Evolutionary conservation across 208 protist species (phyloP), one percentile per base, ranked within the genome.

Genomic region (Trypanosoma lewisi): DNA sequence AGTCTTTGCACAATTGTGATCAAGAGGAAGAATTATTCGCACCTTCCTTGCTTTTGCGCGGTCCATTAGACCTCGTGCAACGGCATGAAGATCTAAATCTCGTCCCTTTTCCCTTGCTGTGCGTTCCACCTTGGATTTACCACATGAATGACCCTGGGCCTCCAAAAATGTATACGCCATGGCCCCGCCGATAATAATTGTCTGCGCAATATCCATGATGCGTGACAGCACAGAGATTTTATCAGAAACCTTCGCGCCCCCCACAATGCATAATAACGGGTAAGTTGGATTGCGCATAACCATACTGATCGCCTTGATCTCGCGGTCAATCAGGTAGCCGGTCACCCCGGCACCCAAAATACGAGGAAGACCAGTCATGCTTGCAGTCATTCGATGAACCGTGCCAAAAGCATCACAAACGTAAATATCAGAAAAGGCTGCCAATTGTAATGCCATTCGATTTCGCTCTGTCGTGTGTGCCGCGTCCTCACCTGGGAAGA

Each of bases 341-440:
- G 98, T 96, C 16, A 97, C 98, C n/a, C 97, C 86, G n/a, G 87
- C 67, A 28, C 93, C 89, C 17, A 96, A 70, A 23, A 95, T 73
- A 34, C 90, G 85, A 21, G 93, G 93, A 28, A 97, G 58, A 45
- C 89, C 91, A 11, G 89, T 96, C 83, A 96, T 96, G 45, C 87
- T 96, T n/a, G 91, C 93, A 61, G 99, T 97, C 49, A 97, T 98
- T 68, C 99, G 96, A 80, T 99, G 99, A 19, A 98, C 98, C 9
- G 99, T 99, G 78, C 99, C 99, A 76, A 99, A 99, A 5, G 98
- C 98, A 82, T 99, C 98, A 75, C 98, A 98, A 9, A 99, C 94
- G 81, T 98, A 99, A 44, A 99, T 93, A 77, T 99, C 99, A 69
- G 83, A 97, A 48, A 85, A 95, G 42, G 76, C 73, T 8, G 91